Evolutionary conservation across 1,139 yeast genomes (phyloP), one percentile per base, ranked within the genome.

Genomic region (Citeromyces hawaiiensis): DNA sequence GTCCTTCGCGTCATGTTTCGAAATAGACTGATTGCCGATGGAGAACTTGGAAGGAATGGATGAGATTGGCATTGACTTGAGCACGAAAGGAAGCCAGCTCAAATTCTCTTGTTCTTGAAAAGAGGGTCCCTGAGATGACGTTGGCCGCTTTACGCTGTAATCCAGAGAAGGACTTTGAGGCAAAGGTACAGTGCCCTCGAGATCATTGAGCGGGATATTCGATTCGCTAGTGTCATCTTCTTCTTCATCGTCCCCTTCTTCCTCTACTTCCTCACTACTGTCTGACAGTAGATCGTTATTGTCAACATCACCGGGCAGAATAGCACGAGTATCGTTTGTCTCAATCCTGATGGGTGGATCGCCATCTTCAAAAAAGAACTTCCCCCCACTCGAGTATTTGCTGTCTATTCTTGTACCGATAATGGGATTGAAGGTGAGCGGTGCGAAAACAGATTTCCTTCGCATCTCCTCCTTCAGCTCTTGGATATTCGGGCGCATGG

Each of bases 301-400:
- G 17, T 19, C 32, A 11, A 29, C 37, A 23, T 23, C 27, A 3
- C 27, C 27, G 4, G 19, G 19, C 2, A 16, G 25, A 34, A 18
- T 16, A n/a, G 40, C 27, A 8, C 8, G 13, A 13, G 34, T 14
- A 1, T 41, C 23, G 13, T 31, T 21, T 7, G 13, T 19, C 8
- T 19, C 25, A 17, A 19, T n/a, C n/a, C n/a, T 16, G 13, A 23
- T 18, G 15, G 9, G 15, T 32, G 33, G 56, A 43, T 3, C 36
- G 39, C 41, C 29, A 44, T 43, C 48, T 15, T 48, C 55, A 7
- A 78, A 83, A 52, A 77, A 83, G 51, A 81, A 86, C 50, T 85
- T 81, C 2, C 96, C 96, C 5, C 96, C 96, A 48, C 72, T 72
- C 6, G 83, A 81, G 49, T 86, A 86, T 51, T 86, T 86, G 42